Evolutionary conservation across 768 basidiomycete genomes (phyloP), one percentile per base, ranked within the genome.

Genomic region (Collybiopsis luxurians): DNA sequence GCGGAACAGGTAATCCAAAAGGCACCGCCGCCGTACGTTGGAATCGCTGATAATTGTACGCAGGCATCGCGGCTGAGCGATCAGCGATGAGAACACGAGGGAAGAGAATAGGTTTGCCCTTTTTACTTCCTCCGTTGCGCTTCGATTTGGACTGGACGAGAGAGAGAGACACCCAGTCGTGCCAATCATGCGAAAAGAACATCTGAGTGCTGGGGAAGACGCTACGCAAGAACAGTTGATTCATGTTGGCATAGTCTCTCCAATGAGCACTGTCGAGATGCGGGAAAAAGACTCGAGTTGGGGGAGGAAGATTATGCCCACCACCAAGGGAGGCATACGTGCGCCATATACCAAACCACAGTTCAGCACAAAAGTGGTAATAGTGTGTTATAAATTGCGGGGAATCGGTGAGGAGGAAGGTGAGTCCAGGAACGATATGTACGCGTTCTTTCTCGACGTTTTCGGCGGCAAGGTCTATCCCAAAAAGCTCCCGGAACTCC

Each of bases 351-450:
- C 95, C 95, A 61, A 92, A 92, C 74, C 90, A 88, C 19, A 95
- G 82, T 66, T 98, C 95, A 3, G 95, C 94, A 30, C 89, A 84
- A 84, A 90, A 95, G 65, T 98, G 94, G 68, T 94, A 96, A 68
- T 95, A 96, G 70, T 96, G 94, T 1, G 89, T 90, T 55, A 96
- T 80, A 72, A 85, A 97, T 77, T 97, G 93, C 17, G 83, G 80
- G 4, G 89, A 85, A 59, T 96, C 95, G 64, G 95, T 95, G 4
- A 53, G 28, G 11, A 50, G 36, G 27, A 59, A 52, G 43, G 86
- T 85, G 27, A 84, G 84, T 4, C 95, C 95, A 36, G 88, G 87
- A n/a, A 96, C 72, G 34, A 86, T 70, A 57, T 83, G 80, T 4
- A 90, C 92, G n/a, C 81, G 77, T 0, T 76, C 72, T 23, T 51